A percentile compares a stretch with the other conserved stretches of the same genome.
Conservation (phyloP, 805 yeast species). For the Ogataea nitratoaversa region DNA sequence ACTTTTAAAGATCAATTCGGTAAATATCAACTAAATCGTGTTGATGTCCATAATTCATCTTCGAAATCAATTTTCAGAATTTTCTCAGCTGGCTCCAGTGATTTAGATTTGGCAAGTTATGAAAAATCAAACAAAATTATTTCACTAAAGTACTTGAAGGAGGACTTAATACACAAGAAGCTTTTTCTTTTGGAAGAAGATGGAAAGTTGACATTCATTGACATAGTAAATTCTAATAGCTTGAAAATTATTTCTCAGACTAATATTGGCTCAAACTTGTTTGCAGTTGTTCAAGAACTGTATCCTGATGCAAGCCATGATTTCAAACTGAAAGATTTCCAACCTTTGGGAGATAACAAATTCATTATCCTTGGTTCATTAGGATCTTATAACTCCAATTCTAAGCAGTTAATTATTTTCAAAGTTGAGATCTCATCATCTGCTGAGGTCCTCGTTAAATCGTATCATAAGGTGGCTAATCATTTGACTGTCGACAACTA, state of each 20-base stretch:
- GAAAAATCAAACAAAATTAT: slow-evolving; percentile 44
- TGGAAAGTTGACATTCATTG: slow-evolving; percentile 37
- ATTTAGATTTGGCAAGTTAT: slow-evolving; percentile 19
- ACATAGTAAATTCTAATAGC: slow-evolving; percentile 30
- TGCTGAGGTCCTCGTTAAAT: neutral
- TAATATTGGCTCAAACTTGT: slow-evolving; percentile 16
- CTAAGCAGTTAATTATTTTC: slow-evolving; percentile 43
- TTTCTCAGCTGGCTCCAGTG: slow-evolving; percentile 9
- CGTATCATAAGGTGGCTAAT: slow-evolving; percentile 4
- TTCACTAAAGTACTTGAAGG: slow-evolving; percentile 39
- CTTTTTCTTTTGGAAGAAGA: slow-evolving; percentile 42
- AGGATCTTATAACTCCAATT: slow-evolving; percentile 24
- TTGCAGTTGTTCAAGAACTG: slow-evolving; percentile 29
- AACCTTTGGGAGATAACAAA: slow-evolving; percentile 39
- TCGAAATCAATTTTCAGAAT: slow-evolving; percentile 19
- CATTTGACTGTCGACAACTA: slow-evolving; percentile 2
- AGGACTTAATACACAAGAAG: slow-evolving; percentile 45
- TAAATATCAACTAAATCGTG: slow-evolving; percentile 38
- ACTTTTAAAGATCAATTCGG: slow-evolving; percentile 67
- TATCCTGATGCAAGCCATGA: slow-evolving; percentile 48
- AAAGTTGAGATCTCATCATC: slow-evolving; percentile 40
- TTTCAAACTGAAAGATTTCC: slow-evolving; percentile 60
- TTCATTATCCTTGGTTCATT: slow-evolving; percentile 50
- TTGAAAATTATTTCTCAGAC: slow-evolving; percentile 27
- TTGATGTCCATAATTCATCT: slow-evolving; percentile 21